Percentiles rank a stretch among this genome's conserved stretches.
These are phyloP conservation scores for Hypoxylon perforatum DNA, from an alignment of 495 filamentous ascomycete genomes.

Conservation along the genomic window DNA sequence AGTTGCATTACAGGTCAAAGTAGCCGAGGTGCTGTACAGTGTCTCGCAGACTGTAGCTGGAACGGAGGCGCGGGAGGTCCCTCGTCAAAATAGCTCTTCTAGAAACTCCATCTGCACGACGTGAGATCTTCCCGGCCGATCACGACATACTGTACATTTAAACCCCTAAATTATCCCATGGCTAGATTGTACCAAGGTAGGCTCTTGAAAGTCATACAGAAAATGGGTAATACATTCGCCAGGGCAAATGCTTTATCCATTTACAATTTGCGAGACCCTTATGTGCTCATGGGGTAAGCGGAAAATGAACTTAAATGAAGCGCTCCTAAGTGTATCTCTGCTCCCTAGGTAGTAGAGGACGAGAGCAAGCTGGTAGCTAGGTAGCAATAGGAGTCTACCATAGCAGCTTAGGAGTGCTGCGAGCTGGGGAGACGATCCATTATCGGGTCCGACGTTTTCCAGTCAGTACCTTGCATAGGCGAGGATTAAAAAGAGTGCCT, in stretches of 20 bases:
- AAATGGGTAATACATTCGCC: no score
- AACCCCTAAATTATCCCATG: not conserved
- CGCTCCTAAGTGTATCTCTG: slow-evolving; percentile 4
- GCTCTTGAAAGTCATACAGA: no score
- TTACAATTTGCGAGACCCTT: no score
- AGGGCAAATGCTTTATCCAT: no score
- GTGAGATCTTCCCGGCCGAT: slow-evolving; percentile 38
- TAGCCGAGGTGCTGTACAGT: slow-evolving; percentile 8
- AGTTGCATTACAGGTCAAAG: not conserved
- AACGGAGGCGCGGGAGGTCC: slow-evolving; percentile 15
- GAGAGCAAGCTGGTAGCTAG: not conserved
- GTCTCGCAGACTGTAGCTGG: slow-evolving; percentile 3
- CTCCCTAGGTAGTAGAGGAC: slow-evolving; percentile 11
- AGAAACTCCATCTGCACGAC: slow-evolving; percentile 31
- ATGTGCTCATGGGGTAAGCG: not conserved
- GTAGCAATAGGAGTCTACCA: slow-evolving; percentile 22
- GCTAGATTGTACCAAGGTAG: not conserved
- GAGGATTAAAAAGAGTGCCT: slow-evolving; percentile 22
- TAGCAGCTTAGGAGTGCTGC: slow-evolving; percentile 3
- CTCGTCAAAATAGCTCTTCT: slow-evolving; percentile 21
- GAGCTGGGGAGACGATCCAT: slow-evolving; percentile 21
- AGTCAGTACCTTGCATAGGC: slow-evolving; percentile 34
- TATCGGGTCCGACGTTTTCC: slow-evolving; percentile 20
- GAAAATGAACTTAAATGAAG: slow-evolving; percentile 16
- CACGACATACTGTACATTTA: slow-evolving; percentile 20